Base-by-base conservation (phyloP, 306 rosid genomes). In the Lathyrus oleraceus region DNA sequence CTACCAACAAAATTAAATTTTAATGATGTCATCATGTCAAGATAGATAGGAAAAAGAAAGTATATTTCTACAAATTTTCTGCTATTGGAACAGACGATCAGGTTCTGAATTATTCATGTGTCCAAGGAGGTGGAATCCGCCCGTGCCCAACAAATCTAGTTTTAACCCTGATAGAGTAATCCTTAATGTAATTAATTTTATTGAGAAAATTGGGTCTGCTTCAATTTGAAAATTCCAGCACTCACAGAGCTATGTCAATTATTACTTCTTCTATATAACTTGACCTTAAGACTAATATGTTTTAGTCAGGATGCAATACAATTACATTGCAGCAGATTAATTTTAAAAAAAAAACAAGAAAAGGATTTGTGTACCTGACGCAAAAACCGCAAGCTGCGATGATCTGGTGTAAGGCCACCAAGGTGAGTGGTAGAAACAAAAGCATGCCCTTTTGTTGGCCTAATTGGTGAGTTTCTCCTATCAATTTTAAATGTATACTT, bases 331-430 rank as follows among this genome's bases (percentile, higher is more conserved):
- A 48, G 57, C 61, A 28, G 62, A 77, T 21, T 45, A 78, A 66
- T 3, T 30, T 21, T 19, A 19, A 70, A 65, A 76, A 19, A 70
- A 65, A 76, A 30, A 69, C 20, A 73, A 15, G 40, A 67, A 80
- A 67, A 47, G 10, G 54, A 61, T 61, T 42, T 39, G 58, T 48
- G 69, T 39, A 91, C 97, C 99, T 95, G 99, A 39, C 97, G 95
- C 61, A 95, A 64, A 78, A 91, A 95, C 39, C 88, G 86, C 77
- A 86, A 81, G 81, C 99, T 86, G 69, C 91, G 88, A 38, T 42
- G 74, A 85, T 95, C 96, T 65, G 97, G 99, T 67, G 91, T 73
- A 65, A 95, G 89, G 84, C 99, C 99, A 70, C 97, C 99, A 70
- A 91, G 39, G 75, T 91, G 95, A 85, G 89, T 91, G 61, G 87